These are phyloP conservation scores for Geranomyces michiganensis DNA, from an alignment of 192 early-diverging fungal genomes.

Conservation along the genomic window DNA sequence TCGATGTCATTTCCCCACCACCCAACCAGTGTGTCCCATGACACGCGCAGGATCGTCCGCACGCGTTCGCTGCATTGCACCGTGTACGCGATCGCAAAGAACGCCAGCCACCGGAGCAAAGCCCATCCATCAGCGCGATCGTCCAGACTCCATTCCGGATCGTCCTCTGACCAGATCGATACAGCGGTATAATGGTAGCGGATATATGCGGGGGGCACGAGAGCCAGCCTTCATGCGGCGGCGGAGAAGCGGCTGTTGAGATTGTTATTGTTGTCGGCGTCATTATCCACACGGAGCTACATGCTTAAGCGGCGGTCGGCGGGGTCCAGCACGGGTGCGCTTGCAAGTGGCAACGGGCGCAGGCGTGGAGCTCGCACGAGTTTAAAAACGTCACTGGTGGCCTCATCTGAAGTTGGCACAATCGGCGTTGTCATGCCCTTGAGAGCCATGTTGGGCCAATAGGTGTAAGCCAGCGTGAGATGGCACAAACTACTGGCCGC, in stretches of 20 bases:
- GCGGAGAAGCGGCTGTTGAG: background rate
- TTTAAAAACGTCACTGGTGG: conserved; percentile 26
- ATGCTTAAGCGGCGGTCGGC: conserved; percentile 16
- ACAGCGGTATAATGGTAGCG: conserved; percentile 26
- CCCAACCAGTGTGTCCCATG: conserved; percentile 7
- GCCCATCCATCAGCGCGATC: background rate
- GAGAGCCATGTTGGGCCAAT: conserved; percentile 9
- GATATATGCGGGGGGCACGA: background rate
- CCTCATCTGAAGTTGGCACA: background rate
- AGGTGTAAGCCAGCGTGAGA: conserved; percentile 21
- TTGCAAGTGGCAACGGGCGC: conserved; percentile 20
- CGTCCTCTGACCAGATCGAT: conserved; percentile 37
- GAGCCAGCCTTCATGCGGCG: background rate
- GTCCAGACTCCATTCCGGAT: conserved; percentile 29
- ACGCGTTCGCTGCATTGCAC: background rate
- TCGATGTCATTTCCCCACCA: conserved; percentile 34
- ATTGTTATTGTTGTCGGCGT: too few relatives aligned
- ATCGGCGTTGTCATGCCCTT: background rate
- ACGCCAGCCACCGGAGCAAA: background rate
- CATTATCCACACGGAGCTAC: conserved; percentile 28
- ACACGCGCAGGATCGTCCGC: background rate
- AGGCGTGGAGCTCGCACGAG: conserved; percentile 20
- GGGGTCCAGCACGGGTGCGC: conserved; percentile 6
- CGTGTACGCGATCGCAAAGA: background rate
- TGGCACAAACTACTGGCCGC: conserved; percentile 5